Conservation (phyloP, 129 eudicot genomes). For the Tagetes erecta region DNA sequence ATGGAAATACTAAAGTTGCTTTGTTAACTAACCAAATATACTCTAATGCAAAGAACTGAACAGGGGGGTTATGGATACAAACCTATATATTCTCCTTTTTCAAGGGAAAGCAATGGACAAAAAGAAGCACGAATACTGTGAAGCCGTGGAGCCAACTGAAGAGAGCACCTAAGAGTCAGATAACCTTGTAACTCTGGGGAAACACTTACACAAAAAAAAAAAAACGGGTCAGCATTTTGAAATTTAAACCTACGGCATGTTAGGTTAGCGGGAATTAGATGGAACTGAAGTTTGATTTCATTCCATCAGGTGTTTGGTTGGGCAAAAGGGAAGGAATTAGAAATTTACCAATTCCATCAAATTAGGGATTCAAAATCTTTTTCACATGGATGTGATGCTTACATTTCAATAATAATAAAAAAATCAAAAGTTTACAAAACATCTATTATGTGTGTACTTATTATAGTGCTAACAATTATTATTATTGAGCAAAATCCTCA, state of each 20-base stretch:
- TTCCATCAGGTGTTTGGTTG: background rate
- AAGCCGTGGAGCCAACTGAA: conserved; percentile 75
- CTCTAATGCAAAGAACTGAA: conserved; percentile 10
- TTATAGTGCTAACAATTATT: no score
- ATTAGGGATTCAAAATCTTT: background rate
- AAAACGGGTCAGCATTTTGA: conserved; percentile 1
- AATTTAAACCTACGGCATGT: background rate
- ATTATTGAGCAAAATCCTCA: no score
- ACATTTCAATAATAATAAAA: background rate
- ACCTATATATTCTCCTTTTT: conserved; percentile 99
- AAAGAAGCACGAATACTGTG: conserved; percentile 98
- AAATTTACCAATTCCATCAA: background rate
- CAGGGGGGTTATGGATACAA: conserved; percentile 15
- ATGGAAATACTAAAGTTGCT: background rate
- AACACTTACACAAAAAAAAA: conserved; percentile 46
- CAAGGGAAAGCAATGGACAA: conserved; percentile 97
- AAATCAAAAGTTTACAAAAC: no score
- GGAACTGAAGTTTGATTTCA: background rate
- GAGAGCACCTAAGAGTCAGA: conserved; percentile 83
- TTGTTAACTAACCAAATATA: background rate
- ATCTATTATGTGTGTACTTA: no score
- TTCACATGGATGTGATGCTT: background rate
- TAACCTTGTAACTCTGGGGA: conserved; percentile 82
- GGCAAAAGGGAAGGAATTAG: background rate
- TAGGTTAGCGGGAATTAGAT: background rate